Conservation (phyloP, 805 yeast species). For the Hanseniaspora mollemarum region DNA sequence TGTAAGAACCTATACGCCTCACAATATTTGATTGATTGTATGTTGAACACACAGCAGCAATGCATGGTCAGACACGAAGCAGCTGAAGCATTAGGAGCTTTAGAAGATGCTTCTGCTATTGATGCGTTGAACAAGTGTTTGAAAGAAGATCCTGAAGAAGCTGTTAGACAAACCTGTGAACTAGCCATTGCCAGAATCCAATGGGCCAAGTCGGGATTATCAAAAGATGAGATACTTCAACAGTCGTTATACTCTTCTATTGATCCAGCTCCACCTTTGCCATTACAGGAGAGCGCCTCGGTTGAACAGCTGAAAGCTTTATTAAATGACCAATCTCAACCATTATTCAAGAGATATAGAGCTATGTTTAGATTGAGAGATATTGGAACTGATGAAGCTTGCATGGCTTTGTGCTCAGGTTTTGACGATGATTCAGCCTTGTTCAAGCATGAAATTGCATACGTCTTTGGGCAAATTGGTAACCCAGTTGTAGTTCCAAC, state of each 20-base stretch:
- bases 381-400: conserved; percentile 85
- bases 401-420: conserved; percentile 81
- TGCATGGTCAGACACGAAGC: conserved; percentile 99
- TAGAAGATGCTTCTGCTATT: conserved; percentile 69
- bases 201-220: conserved; percentile 69
- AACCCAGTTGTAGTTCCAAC: conserved; percentile 87
- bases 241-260: conserved; percentile 71
- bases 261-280: conserved; percentile 97
- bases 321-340: conserved; percentile 62
- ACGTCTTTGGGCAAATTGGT: conserved; percentile 93
- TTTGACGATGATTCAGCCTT: conserved; percentile 83
- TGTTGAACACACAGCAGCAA: conserved; percentile 59
- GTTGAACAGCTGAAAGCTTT: conserved; percentile 54
- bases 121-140: conserved; percentile 52
- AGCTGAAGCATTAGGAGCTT: conserved; percentile 96
- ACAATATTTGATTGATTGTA: conserved; percentile 59
- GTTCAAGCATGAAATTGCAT: conserved; percentile 95
- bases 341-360: conserved; percentile 88
- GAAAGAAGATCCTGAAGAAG: conserved; percentile 66
- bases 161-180: conserved; percentile 94
- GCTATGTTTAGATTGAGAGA: conserved; percentile 98
- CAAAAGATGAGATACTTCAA: conserved; percentile 60
- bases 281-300: conserved; percentile 48
- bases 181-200: conserved; percentile 87
- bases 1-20: conserved; percentile 75